Conservation (phyloP, 1,284 basidiomycete genomes). For the Ganoderma multipileum region DNA sequence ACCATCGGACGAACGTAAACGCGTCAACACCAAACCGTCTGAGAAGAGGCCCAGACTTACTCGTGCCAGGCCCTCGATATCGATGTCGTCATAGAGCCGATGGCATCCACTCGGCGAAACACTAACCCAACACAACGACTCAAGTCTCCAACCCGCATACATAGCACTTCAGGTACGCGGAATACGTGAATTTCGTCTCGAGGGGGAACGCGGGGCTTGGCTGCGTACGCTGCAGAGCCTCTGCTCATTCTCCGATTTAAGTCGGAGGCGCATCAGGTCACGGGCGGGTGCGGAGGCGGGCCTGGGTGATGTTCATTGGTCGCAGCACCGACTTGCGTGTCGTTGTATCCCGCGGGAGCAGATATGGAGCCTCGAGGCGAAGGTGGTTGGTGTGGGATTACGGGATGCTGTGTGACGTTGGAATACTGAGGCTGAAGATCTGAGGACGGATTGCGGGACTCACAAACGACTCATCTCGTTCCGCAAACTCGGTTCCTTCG, state of each 20-base stretch:
- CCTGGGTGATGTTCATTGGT: background rate
- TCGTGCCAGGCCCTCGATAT: background rate
- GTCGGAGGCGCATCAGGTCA: slow-evolving; percentile 9
- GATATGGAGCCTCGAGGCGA: slow-evolving; percentile 7
- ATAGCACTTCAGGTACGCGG: slow-evolving; percentile 6
- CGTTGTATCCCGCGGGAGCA: background rate
- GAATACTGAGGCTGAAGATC: background rate
- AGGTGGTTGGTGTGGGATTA: background rate
- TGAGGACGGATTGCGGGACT: background rate
- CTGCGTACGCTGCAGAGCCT: slow-evolving; percentile 6
- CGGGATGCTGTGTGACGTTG: background rate
- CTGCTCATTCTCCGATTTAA: slow-evolving; percentile 2
- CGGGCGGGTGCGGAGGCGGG: background rate
- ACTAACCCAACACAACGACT: background rate
- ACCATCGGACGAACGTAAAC: background rate
- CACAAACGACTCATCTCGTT: background rate
- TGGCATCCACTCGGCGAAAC: slow-evolving; percentile 3
- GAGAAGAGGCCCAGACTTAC: background rate
- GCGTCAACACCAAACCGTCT: background rate
- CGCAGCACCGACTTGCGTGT: slow-evolving; percentile 3
- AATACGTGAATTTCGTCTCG: background rate
- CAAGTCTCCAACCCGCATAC: slow-evolving; percentile 1
- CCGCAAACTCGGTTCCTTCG: background rate
- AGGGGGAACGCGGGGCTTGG: background rate
- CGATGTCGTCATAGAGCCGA: background rate